Percentiles rank a stretch among this genome's conserved stretches.
These are phyloP conservation scores for Saccharomycopsis amapae DNA, from an alignment of 805 yeast genomes.

Conservation along the genomic window DNA sequence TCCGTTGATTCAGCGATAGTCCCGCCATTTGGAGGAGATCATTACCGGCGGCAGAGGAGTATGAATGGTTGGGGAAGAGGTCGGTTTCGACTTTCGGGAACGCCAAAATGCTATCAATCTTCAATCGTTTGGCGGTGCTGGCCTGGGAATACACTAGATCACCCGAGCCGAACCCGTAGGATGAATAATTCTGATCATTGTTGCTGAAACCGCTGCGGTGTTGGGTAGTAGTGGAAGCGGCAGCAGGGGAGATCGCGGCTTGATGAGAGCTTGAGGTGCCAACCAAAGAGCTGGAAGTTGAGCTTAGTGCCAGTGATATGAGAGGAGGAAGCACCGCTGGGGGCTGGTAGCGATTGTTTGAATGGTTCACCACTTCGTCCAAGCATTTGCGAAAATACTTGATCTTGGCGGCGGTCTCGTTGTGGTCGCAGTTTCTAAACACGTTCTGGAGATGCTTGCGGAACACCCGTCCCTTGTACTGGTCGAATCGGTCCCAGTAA, in stretches of 20 bases:
- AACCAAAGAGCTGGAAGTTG: background rate
- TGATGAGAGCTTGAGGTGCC: background rate
- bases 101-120: background rate
- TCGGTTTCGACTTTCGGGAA: slow-evolving; percentile 17
- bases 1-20: too few relatives aligned
- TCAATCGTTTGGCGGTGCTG: background rate
- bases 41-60: background rate
- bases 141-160: slow-evolving; percentile 13
- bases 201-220: too few relatives aligned
- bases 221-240: background rate
- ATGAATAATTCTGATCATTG: background rate
- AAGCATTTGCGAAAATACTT: slow-evolving; percentile 5
- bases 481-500: slow-evolving; percentile 16
- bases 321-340: background rate
- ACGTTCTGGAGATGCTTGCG: slow-evolving; percentile 6
- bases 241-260: background rate
- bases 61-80: background rate
- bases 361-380: slow-evolving; percentile 7
- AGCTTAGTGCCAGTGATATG: too few relatives aligned
- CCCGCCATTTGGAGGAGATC: background rate
- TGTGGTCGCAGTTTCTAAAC: background rate
- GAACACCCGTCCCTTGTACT: slow-evolving; percentile 9
- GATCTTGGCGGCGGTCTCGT: slow-evolving; percentile 7
- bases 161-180: slow-evolving; percentile 13
- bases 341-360: too few relatives aligned